Percentiles rank a stretch among this genome's conserved stretches.
phyloP scores from a whole-genome alignment of 2,329 filamentous ascomycete genomes.

The Coniella vitis region DNA sequence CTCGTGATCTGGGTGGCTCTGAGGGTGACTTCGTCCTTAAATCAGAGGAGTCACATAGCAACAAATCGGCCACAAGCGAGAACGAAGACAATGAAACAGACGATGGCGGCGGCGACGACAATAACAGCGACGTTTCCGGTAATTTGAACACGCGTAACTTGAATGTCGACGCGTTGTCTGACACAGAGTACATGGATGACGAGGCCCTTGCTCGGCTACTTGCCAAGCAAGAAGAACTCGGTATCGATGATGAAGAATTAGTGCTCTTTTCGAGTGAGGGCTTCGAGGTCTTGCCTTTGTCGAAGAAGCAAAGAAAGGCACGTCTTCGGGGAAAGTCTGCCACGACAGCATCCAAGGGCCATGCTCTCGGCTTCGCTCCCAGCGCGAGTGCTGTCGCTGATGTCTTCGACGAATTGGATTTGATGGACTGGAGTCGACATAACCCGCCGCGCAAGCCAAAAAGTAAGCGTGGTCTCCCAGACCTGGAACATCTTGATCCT shows the following conservation, averaged over 20 bases:
- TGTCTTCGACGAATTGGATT: conserved; percentile 63
- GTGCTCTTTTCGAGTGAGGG: conserved; percentile 42
- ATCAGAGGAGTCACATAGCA: conserved; percentile 34
- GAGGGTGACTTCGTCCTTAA: conserved; percentile 33
- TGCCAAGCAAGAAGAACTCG: conserved; percentile 56
- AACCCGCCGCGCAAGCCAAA: conserved; percentile 57
- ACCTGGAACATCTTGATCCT: conserved; percentile 55
- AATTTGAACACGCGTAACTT: conserved; percentile 23
- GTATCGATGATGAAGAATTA: conserved; percentile 52
- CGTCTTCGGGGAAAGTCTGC: neutral
- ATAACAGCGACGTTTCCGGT: neutral
- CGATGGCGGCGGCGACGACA: conserved; percentile 25
- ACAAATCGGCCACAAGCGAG: conserved; percentile 29
- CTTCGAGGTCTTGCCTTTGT: conserved; percentile 1
- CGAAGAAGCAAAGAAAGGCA: neutral
- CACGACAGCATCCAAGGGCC: neutral
- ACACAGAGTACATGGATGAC: conserved; percentile 43
- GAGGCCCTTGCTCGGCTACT: conserved; percentile 56
- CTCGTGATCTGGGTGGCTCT: conserved; percentile 37
- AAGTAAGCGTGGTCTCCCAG: conserved; percentile 44
- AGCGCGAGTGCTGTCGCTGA: conserved; percentile 38
- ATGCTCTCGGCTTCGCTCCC: conserved; percentile 19
- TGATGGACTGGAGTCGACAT: conserved; percentile 76
- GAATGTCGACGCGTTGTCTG: conserved; percentile 20
- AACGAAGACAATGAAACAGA: conserved; percentile 24